phyloP scores from a whole-genome alignment of 352 stramenopile genomes.

The Globisporangium yorkense region DNA sequence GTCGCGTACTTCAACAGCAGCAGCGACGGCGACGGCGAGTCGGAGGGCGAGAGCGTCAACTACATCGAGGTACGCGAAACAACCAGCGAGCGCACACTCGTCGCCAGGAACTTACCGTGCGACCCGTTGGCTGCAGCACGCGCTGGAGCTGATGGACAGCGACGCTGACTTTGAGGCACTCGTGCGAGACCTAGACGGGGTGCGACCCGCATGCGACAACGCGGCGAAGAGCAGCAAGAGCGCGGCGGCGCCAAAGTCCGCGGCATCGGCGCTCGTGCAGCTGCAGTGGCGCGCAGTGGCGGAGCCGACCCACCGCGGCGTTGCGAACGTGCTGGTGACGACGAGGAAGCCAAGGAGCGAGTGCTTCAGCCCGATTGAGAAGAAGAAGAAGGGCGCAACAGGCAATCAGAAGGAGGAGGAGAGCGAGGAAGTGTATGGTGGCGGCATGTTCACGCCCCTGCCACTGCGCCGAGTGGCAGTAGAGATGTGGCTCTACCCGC shows the following conservation, averaged over 20 bases:
- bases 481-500: conserved; percentile 69
- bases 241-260: conserved; percentile 14
- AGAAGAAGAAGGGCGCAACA: neutral
- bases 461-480: conserved; percentile 50
- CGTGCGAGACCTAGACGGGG: conserved; percentile 43
- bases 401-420: conserved; percentile 4
- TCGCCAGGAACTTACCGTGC: no score
- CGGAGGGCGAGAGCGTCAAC: conserved; percentile 14
- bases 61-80: conserved; percentile 28
- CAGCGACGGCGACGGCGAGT: neutral
- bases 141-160: conserved; percentile 38
- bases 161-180: conserved; percentile 51
- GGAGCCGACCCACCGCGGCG: conserved; percentile 31
- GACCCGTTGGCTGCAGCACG: conserved; percentile 18
- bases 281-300: conserved; percentile 49
- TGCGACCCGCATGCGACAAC: conserved; percentile 24
- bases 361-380: conserved; percentile 12
- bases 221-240: conserved; percentile 28
- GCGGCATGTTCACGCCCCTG: conserved; percentile 38
- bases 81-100: neutral
- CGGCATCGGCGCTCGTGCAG: conserved; percentile 28
- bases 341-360: conserved; percentile 15
- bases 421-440: conserved; percentile 18
- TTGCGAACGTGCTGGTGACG: conserved; percentile 40
- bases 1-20: conserved; percentile 43